A percentile compares a stretch with the other conserved stretches of the same genome.
Evolutionary conservation across 1,139 yeast species (phyloP).

Genomic region (Entelexis paramagnoliae): DNA sequence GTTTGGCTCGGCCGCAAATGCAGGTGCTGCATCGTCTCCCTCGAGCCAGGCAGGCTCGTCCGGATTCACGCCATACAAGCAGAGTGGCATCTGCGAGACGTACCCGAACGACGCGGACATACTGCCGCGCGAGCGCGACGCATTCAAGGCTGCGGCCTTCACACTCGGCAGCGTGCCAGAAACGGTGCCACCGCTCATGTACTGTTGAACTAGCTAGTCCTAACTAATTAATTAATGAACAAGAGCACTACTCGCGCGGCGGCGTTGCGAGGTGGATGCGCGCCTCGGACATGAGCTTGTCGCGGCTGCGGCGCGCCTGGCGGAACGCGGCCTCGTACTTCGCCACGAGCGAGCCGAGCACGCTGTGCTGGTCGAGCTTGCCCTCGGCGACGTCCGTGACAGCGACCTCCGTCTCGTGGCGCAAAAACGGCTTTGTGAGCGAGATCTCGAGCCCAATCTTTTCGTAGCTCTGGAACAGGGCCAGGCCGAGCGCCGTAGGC

Average conservation of each 20-base stretch:
- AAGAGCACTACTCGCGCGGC: background rate
- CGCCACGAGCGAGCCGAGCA: constrained; percentile 45
- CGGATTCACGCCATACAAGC: constrained; percentile 16
- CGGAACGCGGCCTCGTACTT: constrained; percentile 46
- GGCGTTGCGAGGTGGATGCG: background rate
- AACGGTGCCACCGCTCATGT: constrained; percentile 56
- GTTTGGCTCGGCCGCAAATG: constrained; percentile 19
- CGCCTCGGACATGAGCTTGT: constrained; percentile 19
- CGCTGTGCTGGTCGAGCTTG: constrained; percentile 41
- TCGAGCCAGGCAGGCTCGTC: background rate
- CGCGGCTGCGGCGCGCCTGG: constrained; percentile 8
- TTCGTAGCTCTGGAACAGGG: constrained; percentile 81
- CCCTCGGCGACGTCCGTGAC: constrained; percentile 66
- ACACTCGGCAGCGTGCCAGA: constrained; percentile 67
- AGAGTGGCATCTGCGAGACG: constrained; percentile 13
- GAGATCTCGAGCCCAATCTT: constrained; percentile 62
- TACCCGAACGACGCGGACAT: constrained; percentile 34
- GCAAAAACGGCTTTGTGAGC: constrained; percentile 76
- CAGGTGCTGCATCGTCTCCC: background rate
- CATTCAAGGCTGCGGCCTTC: constrained; percentile 46
- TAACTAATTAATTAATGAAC: background rate
- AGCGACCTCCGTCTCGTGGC: constrained; percentile 64
- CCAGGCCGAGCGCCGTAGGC: constrained; percentile 80
- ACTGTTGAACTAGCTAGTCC: constrained; percentile 35
- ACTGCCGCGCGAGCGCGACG: constrained; percentile 37